These are phyloP conservation scores for Sporisorium reilianum DNA, from an alignment of 1,284 basidiomycete genomes.

Conservation along the genomic window DNA sequence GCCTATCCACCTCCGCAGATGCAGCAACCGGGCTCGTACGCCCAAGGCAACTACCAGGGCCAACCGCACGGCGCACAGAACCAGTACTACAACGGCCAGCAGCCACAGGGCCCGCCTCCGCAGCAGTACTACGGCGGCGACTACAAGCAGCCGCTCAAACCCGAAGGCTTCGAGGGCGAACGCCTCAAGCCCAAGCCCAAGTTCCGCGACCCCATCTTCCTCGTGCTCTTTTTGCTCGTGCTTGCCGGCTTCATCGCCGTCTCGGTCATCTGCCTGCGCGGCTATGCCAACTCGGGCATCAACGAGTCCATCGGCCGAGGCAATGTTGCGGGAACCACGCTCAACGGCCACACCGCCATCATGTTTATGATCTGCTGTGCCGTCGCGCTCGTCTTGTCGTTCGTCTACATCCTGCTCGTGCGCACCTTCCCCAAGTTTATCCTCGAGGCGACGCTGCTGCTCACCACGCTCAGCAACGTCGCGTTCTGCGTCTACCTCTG, in stretches of 20 bases:
- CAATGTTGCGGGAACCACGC: slow-evolving; percentile 79
- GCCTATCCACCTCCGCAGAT: slow-evolving; percentile 40
- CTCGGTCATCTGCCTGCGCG: slow-evolving; percentile 68
- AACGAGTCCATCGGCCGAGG: slow-evolving; percentile 67
- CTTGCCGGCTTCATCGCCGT: slow-evolving; percentile 69
- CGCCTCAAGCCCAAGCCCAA: slow-evolving; percentile 60
- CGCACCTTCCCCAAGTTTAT: slow-evolving; percentile 79
- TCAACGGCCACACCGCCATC: slow-evolving; percentile 78
- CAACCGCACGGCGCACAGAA: slow-evolving; percentile 56
- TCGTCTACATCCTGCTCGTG: slow-evolving; percentile 74
- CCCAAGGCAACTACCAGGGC: slow-evolving; percentile 42
- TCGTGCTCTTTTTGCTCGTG: slow-evolving; percentile 68
- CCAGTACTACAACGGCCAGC: slow-evolving; percentile 51
- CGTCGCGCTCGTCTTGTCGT: slow-evolving; percentile 74
- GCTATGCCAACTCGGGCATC: slow-evolving; percentile 40
- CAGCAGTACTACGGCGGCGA: slow-evolving; percentile 51
- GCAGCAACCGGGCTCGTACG: slow-evolving; percentile 40
- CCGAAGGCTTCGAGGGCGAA: slow-evolving; percentile 59
- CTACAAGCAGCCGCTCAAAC: slow-evolving; percentile 54
- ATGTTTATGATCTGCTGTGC: slow-evolving; percentile 79
- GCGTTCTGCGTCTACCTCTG: slow-evolving; percentile 57
- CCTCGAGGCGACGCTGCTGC: slow-evolving; percentile 58
- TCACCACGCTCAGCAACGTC: slow-evolving; percentile 56
- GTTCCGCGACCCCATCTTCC: slow-evolving; percentile 65
- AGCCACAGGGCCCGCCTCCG: slow-evolving; percentile 18